Base-by-base conservation (phyloP, 78 protist genomes). In the Emiliania huxleyi region DNA sequence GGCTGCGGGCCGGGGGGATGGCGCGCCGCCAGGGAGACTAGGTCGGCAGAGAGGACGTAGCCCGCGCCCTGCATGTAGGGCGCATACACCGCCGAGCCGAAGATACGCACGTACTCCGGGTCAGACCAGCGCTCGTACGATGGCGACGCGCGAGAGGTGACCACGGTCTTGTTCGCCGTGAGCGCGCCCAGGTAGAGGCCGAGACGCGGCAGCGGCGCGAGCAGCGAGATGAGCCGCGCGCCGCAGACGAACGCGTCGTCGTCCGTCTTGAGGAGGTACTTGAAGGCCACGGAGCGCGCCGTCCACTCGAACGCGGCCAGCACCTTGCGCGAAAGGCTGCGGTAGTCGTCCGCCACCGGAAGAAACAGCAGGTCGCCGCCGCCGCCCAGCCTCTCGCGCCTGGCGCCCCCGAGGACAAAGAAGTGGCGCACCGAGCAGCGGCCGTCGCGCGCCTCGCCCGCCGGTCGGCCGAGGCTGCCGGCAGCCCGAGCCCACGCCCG, bases 1-100 rank as follows among this genome's bases (percentile, higher is more conserved):
- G 29, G 62, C 29, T 52, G 62, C 8, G 62, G 8, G 15, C 62
- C 62, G 62, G 62, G 15, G 15, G 62, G 29, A 19, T 52, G 8
- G 8, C 15, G 8, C 62, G 15, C 62, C 15, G 62, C 85, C 8
- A 37, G 29, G 33, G 18, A 45, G 4, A 19, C 89, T 1, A 81
- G 49, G 38, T 81, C 89, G 55, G 2, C 2, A 23, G 89, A 81
- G 29, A 81, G 55, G 29, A 44, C 21, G 38, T 81, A 81, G 29
- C 89, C 89, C 40, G 89, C 89, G 40, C 89, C 89, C 1, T 77
- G 85, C 85, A 77, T 77, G 46, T 77, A 77, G 29, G 85, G 85
- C 8, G 46, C n/a, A 48, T 77, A 77, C 35, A 77, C 46, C n/a
- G n/a, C n/a, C n/a, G n/a, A n/a, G n/a, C n/a, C n/a, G n/a, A n/a